phyloP scores from a whole-genome alignment of 345 rosid species.

The Sisymbrium altissimum region DNA sequence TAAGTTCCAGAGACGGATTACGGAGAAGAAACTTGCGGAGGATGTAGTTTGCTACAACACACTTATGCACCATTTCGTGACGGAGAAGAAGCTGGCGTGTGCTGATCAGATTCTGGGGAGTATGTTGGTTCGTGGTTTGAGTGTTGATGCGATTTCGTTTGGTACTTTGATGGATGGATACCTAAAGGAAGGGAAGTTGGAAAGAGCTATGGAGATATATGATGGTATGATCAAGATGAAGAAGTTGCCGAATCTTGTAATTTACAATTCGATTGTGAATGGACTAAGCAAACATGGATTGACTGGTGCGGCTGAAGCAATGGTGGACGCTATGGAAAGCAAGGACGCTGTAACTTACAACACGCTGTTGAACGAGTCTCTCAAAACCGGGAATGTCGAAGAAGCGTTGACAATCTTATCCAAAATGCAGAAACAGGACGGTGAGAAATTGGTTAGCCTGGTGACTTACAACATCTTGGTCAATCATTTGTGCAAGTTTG shows the following conservation, averaged over 20 bases:
- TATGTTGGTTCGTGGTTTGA: constrained; percentile 55
- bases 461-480: constrained; percentile 57
- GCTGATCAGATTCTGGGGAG: constrained; percentile 47
- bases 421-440: constrained; percentile 36
- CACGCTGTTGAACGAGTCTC: constrained; percentile 48
- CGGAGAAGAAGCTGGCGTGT: constrained; percentile 37
- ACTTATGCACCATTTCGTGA: constrained; percentile 49
- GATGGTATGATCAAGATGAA: constrained; percentile 42
- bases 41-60: constrained; percentile 57
- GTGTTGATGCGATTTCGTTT: constrained; percentile 51
- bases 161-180: constrained; percentile 62
- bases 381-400: constrained; percentile 37
- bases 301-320: constrained; percentile 20
- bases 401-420: constrained; percentile 37
- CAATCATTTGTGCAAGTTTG: constrained; percentile 54
- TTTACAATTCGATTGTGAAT: constrained; percentile 53
- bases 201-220: constrained; percentile 44
- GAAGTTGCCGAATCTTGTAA: constrained; percentile 41
- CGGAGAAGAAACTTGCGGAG: constrained; percentile 39
- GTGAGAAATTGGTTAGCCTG: constrained; percentile 20
- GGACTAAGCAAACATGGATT: constrained; percentile 53
- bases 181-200: constrained; percentile 53
- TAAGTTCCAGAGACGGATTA: constrained; percentile 42
- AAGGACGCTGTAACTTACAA: constrained; percentile 49
- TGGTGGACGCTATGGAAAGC: constrained; percentile 20